A percentile compares a stretch with the other conserved stretches of the same genome.
Evolutionary conservation across 306 rosid species (phyloP).

Genomic region (Fagus sylvatica): DNA sequence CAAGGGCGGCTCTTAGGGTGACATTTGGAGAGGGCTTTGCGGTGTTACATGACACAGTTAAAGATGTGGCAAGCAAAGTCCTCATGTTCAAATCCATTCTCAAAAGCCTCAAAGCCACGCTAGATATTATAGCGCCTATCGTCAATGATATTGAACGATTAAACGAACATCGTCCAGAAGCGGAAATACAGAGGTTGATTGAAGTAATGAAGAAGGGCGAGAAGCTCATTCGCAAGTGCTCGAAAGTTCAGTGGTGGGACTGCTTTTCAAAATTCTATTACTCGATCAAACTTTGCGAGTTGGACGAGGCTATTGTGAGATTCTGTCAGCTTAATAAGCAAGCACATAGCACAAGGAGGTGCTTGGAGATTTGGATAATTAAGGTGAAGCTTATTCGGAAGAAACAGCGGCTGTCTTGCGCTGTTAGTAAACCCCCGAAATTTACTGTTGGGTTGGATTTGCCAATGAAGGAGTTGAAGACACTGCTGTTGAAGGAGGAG

Average conservation of each 20-base stretch:
- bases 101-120: background rate
- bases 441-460: slow-evolving; percentile 40
- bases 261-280: background rate
- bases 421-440: slow-evolving; percentile 28
- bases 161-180: background rate
- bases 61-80: background rate
- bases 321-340: background rate
- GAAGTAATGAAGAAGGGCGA: background rate
- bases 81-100: slow-evolving; percentile 5
- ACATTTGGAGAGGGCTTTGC: background rate
- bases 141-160: slow-evolving; percentile 2
- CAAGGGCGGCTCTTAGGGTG: slow-evolving; percentile 3
- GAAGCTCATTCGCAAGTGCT: slow-evolving; percentile 5
- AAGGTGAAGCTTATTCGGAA: slow-evolving; percentile 3
- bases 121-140: background rate
- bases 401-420: slow-evolving; percentile 3
- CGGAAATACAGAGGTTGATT: background rate
- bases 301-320: slow-evolving; percentile 1
- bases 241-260: background rate
- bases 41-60: background rate
- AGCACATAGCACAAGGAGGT: background rate
- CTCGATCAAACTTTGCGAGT: slow-evolving; percentile 1
- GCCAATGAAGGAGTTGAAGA: slow-evolving; percentile 35
- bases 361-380: background rate
- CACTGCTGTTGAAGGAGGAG: slow-evolving; percentile 29